Conservation (phyloP, 2,329 filamentous ascomycete genomes). For the Xylaria sp. region DNA sequence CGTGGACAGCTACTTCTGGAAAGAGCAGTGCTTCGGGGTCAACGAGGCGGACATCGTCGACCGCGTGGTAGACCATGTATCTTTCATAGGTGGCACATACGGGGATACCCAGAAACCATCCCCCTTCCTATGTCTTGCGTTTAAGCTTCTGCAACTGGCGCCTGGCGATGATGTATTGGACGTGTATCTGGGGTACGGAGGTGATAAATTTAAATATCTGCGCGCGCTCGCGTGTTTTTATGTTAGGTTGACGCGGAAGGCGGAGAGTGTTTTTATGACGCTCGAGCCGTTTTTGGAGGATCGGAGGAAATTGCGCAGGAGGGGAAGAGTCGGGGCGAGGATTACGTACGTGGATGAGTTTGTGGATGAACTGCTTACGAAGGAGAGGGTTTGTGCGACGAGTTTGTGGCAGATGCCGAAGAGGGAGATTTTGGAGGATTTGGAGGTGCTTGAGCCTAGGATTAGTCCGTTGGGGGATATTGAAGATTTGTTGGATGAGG, state of each 20-base stretch:
- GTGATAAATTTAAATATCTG: conserved; percentile 85
- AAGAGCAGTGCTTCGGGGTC: conserved; percentile 96
- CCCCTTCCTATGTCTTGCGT: conserved; percentile 91
- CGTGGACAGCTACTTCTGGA: conserved; percentile 96
- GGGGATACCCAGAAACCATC: conserved; percentile 86
- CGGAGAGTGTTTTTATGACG: conserved; percentile 80
- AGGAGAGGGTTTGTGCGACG: conserved; percentile 90
- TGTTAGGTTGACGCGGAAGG: conserved; percentile 84
- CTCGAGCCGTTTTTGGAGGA: conserved; percentile 88
- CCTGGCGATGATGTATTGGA: conserved; percentile 81
- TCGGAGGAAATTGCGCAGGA: conserved; percentile 81
- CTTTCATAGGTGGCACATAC: conserved; percentile 88
- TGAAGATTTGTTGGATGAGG: conserved; percentile 75
- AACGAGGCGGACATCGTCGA: conserved; percentile 88
- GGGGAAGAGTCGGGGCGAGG: conserved; percentile 77
- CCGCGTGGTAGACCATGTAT: conserved; percentile 84
- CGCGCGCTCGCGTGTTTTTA: conserved; percentile 93
- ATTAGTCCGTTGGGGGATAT: conserved; percentile 85
- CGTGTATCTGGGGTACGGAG: conserved; percentile 82
- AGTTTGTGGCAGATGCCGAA: conserved; percentile 91
- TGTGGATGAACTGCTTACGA: conserved; percentile 88
- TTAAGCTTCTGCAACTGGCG: conserved; percentile 91
- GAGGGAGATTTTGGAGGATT: conserved; percentile 84
- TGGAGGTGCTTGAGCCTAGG: conserved; percentile 86
- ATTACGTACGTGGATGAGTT: conserved; percentile 92